Base-by-base conservation (phyloP, 2,329 filamentous ascomycete species). In the Macroventuria anomochaeta region DNA sequence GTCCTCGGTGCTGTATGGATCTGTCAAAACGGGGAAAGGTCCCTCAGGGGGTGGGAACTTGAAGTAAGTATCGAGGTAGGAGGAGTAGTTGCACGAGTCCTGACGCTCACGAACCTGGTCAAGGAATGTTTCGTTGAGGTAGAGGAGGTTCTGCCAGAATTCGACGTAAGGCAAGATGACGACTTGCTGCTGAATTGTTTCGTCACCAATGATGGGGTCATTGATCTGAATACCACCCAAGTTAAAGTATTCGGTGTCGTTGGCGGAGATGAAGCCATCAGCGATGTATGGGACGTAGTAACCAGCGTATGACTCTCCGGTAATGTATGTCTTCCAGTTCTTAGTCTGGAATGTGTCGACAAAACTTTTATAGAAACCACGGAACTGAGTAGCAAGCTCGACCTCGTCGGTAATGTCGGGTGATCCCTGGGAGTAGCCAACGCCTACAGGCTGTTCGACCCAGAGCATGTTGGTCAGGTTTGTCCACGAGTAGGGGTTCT, bases 401-500 rank as follows among this genome's bases (percentile, higher is more conserved):
- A 78, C 75, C 59, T 83, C 79, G 53, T 77, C 72, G 15, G 73
- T 79, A 66, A 80, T 79, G 55, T 78, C 76, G 0, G 78, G 75
- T 2, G 68, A 71, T 23, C 76, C 77, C 57, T 76, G 72, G 1
- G 70, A 67, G 58, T 76, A 80, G 4, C 76, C 79, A 33, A 76
- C 76, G 44, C 76, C 79, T 5, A 82, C 74, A 4, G 80, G 80
- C 53, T 83, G 80, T 44, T 75, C 81, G 11, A 83, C 70, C 76
- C 73, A 76, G 2, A 76, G 61, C 63, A 76, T 67, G 50, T 76
- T 76, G 33, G 74, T 76, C 33, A 76, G 43, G 37, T 77, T 76
- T 3, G 61, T 84, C 88, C 88, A 93, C n/a, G 83, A 83, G 77
- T 87, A 92, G 0, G 83, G 80, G 67, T 92, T 92, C 37, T 78